phyloP scores from a whole-genome alignment of 169 alveolate species.

The Plasmodium chabaudi region DNA sequence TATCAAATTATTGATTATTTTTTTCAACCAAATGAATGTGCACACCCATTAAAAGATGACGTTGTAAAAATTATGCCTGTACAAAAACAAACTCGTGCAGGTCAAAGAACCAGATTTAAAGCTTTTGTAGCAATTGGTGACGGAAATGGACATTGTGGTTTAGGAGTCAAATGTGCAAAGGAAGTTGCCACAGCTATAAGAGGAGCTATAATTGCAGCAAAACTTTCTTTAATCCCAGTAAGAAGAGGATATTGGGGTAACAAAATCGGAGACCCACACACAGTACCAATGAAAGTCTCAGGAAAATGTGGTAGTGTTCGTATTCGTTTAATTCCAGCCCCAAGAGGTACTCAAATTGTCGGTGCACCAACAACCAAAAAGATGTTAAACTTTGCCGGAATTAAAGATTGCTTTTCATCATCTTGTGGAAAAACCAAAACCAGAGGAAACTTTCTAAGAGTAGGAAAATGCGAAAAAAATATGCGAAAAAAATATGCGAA shows the following conservation, averaged over 20 bases:
- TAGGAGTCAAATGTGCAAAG: conserved; percentile 98
- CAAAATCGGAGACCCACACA: conserved; percentile 99
- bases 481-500: not conserved
- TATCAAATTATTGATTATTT: conserved; percentile 97
- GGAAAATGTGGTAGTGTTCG: conserved; percentile 99
- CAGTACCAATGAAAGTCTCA: conserved; percentile 99
- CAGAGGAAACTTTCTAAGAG: conserved; percentile 96
- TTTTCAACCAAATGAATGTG: conserved; percentile 88
- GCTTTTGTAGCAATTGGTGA: conserved; percentile 99
- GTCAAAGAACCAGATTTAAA: conserved; percentile 99
- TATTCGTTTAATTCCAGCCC: conserved; percentile 99
- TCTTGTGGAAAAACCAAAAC: conserved; percentile 99
- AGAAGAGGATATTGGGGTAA: conserved; percentile 99
- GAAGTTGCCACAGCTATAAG: conserved; percentile 99
- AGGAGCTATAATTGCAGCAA: conserved; percentile 99
- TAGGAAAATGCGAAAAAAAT: conserved; percentile 65
- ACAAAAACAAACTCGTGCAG: conserved; percentile 99
- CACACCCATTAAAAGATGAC: conserved; percentile 97
- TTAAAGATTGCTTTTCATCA: conserved; percentile 98
- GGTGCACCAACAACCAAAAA: conserved; percentile 99
- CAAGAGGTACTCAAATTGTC: conserved; percentile 99
- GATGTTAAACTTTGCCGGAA: conserved; percentile 98
- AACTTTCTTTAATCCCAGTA: conserved; percentile 98
- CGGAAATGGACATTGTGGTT: conserved; percentile 97
- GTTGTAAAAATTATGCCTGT: conserved; percentile 99